A percentile compares a stretch with the other conserved stretches of the same genome.
These are phyloP conservation scores for Aspergillus melleus DNA, from an alignment of 2,329 filamentous ascomycete genomes.

Conservation along the genomic window DNA sequence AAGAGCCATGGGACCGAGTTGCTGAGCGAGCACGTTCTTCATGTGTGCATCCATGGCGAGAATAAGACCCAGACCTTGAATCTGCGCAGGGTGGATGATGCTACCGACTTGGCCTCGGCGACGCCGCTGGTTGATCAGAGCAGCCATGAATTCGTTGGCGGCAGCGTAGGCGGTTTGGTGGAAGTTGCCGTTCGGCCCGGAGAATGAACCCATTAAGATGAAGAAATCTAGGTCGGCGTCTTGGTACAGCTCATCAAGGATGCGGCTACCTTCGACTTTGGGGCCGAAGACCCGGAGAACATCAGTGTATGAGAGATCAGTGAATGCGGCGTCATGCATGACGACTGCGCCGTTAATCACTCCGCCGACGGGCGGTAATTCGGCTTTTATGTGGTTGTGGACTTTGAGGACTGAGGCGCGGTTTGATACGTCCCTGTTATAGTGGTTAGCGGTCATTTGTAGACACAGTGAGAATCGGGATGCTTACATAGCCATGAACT, in stretches of 20 bases:
- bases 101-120: slow-evolving; percentile 8
- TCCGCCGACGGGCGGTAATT: slow-evolving; percentile 27
- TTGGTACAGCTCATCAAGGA: slow-evolving; percentile 21
- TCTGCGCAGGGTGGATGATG: slow-evolving; percentile 11
- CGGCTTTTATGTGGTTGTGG: slow-evolving; percentile 19
- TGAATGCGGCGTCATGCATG: slow-evolving; percentile 35
- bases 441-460: not conserved
- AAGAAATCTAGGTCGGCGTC: slow-evolving; percentile 22
- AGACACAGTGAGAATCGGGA: too few relatives aligned
- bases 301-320: slow-evolving; percentile 31
- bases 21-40: not conserved
- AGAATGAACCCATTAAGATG: slow-evolving; percentile 17
- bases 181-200: slow-evolving; percentile 11
- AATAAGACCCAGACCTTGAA: slow-evolving; percentile 11
- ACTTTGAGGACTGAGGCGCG: slow-evolving; percentile 17
- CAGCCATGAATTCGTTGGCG: slow-evolving; percentile 14
- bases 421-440: slow-evolving; percentile 17
- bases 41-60: not conserved
- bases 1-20: slow-evolving; percentile 24
- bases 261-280: slow-evolving; percentile 41
- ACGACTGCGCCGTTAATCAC: slow-evolving; percentile 34
- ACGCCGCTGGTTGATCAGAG: slow-evolving; percentile 14
- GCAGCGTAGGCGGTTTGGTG: slow-evolving; percentile 21
- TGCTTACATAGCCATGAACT: slow-evolving; percentile 11
- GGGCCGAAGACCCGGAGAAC: slow-evolving; percentile 34